Evolutionary conservation across 1,284 basidiomycete species (phyloP), one percentile per base, ranked within the genome.

Genomic region (Ceratobasidium sp.): DNA sequence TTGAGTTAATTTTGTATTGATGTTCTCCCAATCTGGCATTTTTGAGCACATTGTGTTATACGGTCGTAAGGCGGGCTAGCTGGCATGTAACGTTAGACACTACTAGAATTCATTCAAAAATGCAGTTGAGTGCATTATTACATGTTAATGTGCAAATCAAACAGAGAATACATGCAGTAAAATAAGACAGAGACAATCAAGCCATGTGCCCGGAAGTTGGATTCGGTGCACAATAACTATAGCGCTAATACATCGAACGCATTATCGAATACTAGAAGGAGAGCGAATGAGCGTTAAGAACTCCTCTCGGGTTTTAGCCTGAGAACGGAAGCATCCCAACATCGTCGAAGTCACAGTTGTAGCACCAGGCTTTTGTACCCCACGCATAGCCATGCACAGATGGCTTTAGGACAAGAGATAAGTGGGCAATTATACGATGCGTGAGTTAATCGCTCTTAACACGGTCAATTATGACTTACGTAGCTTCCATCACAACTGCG

Each of bases 351-450:
- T 99, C 41, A 98, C 93, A 0, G 98, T 99, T 23, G 92, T 89
- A 7, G 97, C 88, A 32, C 98, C 97, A 1, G 97, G 97, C 83
- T 99, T 99, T 83, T 99, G 98, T 0, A 99, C 98, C 49, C 98
- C 98, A 73, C 98, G 91, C 96, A 99, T 99, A 1, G 96, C 96
- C 98, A 99, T 99, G 81, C 98, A 99, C 83, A 99, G 88, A 83
- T 99, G 98, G 47, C 96, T 97, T 79, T 73, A 16, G 16, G 35
- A 41, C 18, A 32, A 47, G 9, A 46, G 43, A 23, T 43, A 52
- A 0, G 43, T 74, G 47, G 59, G 72, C 64, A 23, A 30, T 26
- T 35, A 11, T 11, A 38, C 35, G 11, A 38, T 5, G 35, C 35
- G 35, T 38, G 35, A 38, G 38, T 30, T 32, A 35, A 16, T 26